These are phyloP conservation scores for Candida ortonii DNA, from an alignment of 805 yeast species.

Conservation along the genomic window DNA sequence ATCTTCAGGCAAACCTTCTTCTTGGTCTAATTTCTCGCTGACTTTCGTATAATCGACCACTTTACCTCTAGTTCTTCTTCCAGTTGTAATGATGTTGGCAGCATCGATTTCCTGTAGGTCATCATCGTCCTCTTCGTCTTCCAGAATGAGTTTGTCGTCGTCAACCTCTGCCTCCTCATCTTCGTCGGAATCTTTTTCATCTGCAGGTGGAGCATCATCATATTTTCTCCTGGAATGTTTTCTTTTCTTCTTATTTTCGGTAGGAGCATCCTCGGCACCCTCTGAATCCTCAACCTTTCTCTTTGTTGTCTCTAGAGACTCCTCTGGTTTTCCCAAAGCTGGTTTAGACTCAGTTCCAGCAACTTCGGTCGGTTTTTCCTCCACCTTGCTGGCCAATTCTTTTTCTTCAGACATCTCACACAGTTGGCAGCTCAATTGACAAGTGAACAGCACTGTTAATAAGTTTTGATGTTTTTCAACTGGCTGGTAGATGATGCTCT, in stretches of 20 bases:
- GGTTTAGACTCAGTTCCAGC: no score
- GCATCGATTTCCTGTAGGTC: constrained; percentile 78
- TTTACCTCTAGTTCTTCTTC: constrained; percentile 88
- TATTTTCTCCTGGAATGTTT: constrained; percentile 23
- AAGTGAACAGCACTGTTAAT: not conserved
- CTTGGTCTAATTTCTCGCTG: constrained; percentile 62
- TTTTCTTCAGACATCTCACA: constrained; percentile 3
- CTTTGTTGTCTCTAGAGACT: constrained; percentile 6
- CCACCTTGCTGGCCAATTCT: constrained; percentile 2
- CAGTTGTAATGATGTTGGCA: constrained; percentile 76
- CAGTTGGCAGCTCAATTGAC: no score
- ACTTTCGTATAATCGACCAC: constrained; percentile 83
- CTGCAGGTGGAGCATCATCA: constrained; percentile 26
- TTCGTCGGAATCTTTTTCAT: constrained; percentile 32
- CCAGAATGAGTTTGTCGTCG: constrained; percentile 52
- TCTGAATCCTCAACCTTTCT: constrained; percentile 9
- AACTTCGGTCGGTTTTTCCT: constrained; percentile 3
- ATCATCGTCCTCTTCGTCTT: constrained; percentile 72
- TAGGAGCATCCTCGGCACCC: constrained; percentile 7
- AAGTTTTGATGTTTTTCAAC: not conserved
- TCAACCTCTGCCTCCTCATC: constrained; percentile 45
- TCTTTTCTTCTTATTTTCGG: constrained; percentile 25
- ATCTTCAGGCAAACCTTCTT: constrained; percentile 38
- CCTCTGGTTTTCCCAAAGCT: constrained; percentile 5
- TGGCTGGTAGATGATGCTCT: no score